Percentiles rank a stretch among this genome's conserved stretches.
Evolutionary conservation across 352 stramenopile genomes (phyloP).

Genomic region (Phytopythium chamaehyphon): DNA sequence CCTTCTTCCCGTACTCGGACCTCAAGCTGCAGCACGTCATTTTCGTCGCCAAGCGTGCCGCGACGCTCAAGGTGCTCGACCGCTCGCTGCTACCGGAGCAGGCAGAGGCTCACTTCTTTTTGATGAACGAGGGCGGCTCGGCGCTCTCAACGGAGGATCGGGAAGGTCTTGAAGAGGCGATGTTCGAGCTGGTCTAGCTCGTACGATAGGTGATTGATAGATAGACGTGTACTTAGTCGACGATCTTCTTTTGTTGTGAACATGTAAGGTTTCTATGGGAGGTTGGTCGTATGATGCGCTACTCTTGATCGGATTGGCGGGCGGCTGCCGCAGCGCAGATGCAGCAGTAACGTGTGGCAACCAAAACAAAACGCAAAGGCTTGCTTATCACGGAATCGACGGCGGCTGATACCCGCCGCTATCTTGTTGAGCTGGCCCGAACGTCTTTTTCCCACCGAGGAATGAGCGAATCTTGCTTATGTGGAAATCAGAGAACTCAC

Average conservation of each 20-base stretch:
- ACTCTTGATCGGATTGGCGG: too few species aligned
- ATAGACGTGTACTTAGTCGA: too few species aligned
- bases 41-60: constrained; percentile 43
- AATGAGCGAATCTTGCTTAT: constrained; percentile 45
- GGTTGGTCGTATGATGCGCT: too few species aligned
- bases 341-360: too few species aligned
- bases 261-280: too few species aligned
- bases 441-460: constrained; percentile 37
- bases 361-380: too few species aligned
- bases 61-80: constrained; percentile 44
- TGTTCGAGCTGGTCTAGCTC: constrained; percentile 19
- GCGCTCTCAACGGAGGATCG: constrained; percentile 28
- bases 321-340: too few species aligned
- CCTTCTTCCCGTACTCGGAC: constrained; percentile 58
- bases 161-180: constrained; percentile 18
- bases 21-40: constrained; percentile 55
- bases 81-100: constrained; percentile 33
- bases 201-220: too few species aligned
- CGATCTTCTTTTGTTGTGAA: too few species aligned
- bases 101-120: constrained; percentile 38
- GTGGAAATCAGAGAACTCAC: constrained; percentile 39
- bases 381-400: neutral
- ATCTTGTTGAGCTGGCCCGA: constrained; percentile 6
- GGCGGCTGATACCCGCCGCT: neutral
- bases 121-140: constrained; percentile 38